Evolutionary conservation across 345 rosid species (phyloP).

Genomic region (Acer saccharum): DNA sequence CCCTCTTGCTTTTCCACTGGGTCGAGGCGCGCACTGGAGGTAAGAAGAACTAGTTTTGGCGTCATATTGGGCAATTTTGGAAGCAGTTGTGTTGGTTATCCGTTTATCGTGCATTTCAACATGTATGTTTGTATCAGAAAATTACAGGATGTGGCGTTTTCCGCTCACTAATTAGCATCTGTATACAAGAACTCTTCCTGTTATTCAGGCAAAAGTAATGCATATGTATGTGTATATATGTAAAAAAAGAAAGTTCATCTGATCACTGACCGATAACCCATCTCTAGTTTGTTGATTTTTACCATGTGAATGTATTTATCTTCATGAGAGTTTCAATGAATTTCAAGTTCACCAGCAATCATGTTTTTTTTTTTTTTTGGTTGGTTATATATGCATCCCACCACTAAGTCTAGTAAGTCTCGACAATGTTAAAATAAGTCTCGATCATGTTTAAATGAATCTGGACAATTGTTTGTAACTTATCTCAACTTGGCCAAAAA

Average conservation of each 20-base stretch:
- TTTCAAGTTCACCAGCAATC: background rate
- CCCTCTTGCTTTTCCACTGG: conserved; percentile 37
- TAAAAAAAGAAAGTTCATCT: conserved; percentile 21
- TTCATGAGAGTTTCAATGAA: background rate
- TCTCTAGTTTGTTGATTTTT: background rate
- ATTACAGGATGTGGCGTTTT: conserved; percentile 23
- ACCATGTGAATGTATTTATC: conserved; percentile 11
- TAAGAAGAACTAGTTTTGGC: conserved; percentile 42
- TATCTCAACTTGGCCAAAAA: too few relatives aligned
- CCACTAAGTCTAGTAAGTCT: too few relatives aligned
- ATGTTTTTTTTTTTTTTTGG: background rate
- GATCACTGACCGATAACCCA: conserved; percentile 17
- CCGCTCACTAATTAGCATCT: conserved; percentile 29
- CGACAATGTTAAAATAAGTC: too few relatives aligned
- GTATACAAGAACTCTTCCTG: conserved; percentile 27
- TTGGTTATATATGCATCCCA: too few relatives aligned
- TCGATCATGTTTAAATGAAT: too few relatives aligned
- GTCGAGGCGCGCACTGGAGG: conserved; percentile 40
- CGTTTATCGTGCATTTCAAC: conserved; percentile 7
- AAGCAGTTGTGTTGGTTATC: conserved; percentile 26
- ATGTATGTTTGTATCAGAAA: conserved; percentile 22
- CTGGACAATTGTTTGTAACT: too few relatives aligned
- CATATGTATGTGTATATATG: conserved; percentile 34
- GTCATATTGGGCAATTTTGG: conserved; percentile 29
- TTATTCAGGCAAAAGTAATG: conserved; percentile 26